Evolutionary conservation across 495 filamentous ascomycete genomes (phyloP).

Genomic region (Massariosphaeria phaeospora): DNA sequence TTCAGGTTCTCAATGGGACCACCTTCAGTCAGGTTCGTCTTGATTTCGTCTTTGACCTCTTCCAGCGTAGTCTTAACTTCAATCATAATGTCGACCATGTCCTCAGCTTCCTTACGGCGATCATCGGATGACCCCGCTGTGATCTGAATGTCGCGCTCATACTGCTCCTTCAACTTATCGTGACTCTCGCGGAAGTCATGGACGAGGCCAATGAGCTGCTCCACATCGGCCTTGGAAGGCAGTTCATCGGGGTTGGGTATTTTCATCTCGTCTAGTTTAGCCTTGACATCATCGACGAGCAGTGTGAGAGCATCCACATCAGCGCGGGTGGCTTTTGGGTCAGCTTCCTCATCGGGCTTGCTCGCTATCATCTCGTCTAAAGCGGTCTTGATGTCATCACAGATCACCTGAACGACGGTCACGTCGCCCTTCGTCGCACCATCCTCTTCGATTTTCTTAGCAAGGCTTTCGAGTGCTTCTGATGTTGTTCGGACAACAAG

Average conservation of each 20-base stretch:
- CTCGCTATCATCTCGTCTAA: constrained; percentile 71
- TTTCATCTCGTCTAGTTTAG: constrained; percentile 64
- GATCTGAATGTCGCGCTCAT: constrained; percentile 62
- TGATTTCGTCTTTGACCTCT: constrained; percentile 62
- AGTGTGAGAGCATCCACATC: constrained; percentile 74
- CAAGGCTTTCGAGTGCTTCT: constrained; percentile 59
- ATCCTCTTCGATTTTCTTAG: constrained; percentile 41
- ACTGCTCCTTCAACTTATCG: constrained; percentile 52
- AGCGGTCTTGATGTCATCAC: constrained; percentile 65
- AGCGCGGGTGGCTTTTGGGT: constrained; percentile 66
- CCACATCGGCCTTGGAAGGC: constrained; percentile 56
- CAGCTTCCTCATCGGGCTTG: constrained; percentile 51
- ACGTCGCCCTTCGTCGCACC: constrained; percentile 57
- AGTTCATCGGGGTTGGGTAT: constrained; percentile 61
- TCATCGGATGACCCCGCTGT: constrained; percentile 78
- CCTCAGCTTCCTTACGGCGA: constrained; percentile 60
- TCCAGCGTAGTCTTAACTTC: constrained; percentile 54
- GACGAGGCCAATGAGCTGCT: constrained; percentile 62
- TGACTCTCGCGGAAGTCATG: constrained; percentile 55
- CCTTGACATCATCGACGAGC: constrained; percentile 74
- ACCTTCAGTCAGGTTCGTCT: constrained; percentile 56
- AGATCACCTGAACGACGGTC: constrained; percentile 63
- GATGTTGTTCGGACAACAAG: constrained; percentile 63
- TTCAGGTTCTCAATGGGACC: constrained; percentile 51
- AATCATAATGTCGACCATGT: constrained; percentile 54